Evolutionary conservation across 2,329 filamentous ascomycete species (phyloP), one percentile per base, ranked within the genome.

Genomic region (Cryphonectria radicalis): DNA sequence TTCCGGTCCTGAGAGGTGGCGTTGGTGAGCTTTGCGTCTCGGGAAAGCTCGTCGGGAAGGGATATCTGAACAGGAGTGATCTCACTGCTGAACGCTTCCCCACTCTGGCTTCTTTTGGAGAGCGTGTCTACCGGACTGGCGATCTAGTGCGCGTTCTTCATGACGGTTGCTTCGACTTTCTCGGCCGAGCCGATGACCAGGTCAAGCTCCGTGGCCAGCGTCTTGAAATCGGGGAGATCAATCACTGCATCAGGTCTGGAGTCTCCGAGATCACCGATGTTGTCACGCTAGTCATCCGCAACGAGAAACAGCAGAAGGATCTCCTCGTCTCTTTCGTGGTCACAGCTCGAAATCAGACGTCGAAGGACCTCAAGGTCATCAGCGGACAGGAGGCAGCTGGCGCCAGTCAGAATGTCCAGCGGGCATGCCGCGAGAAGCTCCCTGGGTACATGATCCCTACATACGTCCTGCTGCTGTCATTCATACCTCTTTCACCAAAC

Each of bases 381-480:
- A 72, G 74, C 3, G 80, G 82, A 37, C 74, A 78, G 4, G 78
- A 81, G 1, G 77, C 80, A 22, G 75, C 82, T 14, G 76, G 77
- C 0, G 76, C 90, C 3, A 80, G 86, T 10, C 79, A 77, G 0
- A 78, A 79, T 4, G 87, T 90, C 7, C 86, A 86, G 74, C 82
- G 86, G 35, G 87, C 89, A n/a, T 97, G 94, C 75, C 87, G 88
- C 46, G 83, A 87, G 1, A 89, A 85, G 32, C 85, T 98, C 3
- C 93, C 95, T 0, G 88, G 87, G 0, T 98, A 98, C 79, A 98
- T 98, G 95, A 88, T 98, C 1, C 95, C 95, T 0, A 95, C 93
- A 0, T 93, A 96, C 77, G 90, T 97, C 71, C 83, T 97, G 35
- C 88, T 87, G 4, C 81, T 97, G 10, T 86, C 90, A 0, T 85